Base-by-base conservation (phyloP, 495 filamentous ascomycete species). In the Aspergillus ellipticus region DNA sequence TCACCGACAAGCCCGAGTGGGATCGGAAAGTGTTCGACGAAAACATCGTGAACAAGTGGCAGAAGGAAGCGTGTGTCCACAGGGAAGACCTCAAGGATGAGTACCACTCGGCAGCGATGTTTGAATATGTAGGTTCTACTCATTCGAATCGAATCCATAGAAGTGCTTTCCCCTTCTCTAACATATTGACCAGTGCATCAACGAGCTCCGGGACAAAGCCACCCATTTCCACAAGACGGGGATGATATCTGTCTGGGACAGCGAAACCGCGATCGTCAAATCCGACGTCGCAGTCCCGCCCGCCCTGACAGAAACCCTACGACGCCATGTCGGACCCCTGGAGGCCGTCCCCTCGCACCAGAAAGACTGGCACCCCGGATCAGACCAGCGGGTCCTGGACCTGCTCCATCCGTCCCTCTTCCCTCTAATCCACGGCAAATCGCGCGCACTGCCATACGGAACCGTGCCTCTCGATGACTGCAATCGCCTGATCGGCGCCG, bases 1-100 rank as follows among this genome's bases (percentile, higher is more conserved):
- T 78, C 19, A 72, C 74, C 20, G 66, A 82, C 57, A 81, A 79
- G 59, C 66, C 70, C 7, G 69, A 74, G 6, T 84, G 78, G 81
- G 49, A 59, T 4, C 51, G 56, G 5, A 67, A 62, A 45, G 54
- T 61, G 6, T 54, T 49, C 20, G 52, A 60, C 29, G 50, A 56
- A 11, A 35, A 54, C 15, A 60, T 60, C 33, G 47, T 45, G 29
- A n/a, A 16, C 0, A 60, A 60, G 47, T 60, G 58, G 58, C n/a
- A 24, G n/a, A 17, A 15, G 10, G 54, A 61, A 20, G 33, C 33
- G 3, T 24, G 16, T 24, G 33, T 51, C n/a, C 13, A 3, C 13
- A 24, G 20, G 0, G 33, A 21, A 0, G 17, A 26, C 4, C 35
- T 42, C 0, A 1, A 10, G 6, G 33, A 51, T 17, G 15, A 41